phyloP scores from a whole-genome alignment of 495 filamentous ascomycete species.

The Lophiostoma macrostomum region DNA sequence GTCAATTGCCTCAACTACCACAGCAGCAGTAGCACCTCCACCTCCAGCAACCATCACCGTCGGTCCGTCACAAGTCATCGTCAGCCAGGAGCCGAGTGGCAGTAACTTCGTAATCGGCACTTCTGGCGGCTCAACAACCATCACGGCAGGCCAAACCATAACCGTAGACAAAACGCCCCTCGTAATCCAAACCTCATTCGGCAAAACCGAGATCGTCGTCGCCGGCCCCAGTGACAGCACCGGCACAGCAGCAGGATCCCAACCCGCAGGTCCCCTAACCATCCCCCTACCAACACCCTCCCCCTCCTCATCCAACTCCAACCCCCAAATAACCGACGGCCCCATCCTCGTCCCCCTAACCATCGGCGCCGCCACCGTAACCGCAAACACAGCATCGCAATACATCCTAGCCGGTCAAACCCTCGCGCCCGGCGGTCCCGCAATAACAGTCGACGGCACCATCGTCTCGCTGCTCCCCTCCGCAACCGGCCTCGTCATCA shows the following conservation, averaged over 20 bases:
- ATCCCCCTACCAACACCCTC: conserved; percentile 19
- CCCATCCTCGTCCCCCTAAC: conserved; percentile 15
- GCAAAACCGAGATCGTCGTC: conserved; percentile 17
- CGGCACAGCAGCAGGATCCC: too few species aligned
- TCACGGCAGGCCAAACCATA: conserved; percentile 22
- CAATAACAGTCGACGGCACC: conserved; percentile 30
- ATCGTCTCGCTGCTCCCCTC: conserved; percentile 28
- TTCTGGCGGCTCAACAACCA: conserved; percentile 14
- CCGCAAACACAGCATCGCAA: conserved; percentile 8
- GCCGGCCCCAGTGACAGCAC: too few species aligned
- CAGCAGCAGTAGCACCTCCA: neutral
- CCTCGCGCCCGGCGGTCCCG: conserved; percentile 24
- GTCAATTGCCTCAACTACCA: too few species aligned
- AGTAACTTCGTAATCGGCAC: conserved; percentile 7
- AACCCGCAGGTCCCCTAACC: too few species aligned
- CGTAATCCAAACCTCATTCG: conserved; percentile 21
- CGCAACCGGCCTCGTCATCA: conserved; percentile 22
- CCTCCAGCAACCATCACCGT: conserved; percentile 23
- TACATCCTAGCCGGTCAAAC: conserved; percentile 27
- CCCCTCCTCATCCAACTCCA: neutral
- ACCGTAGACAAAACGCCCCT: conserved; percentile 26
- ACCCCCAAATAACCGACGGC: neutral
- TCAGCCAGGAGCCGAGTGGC: conserved; percentile 15
- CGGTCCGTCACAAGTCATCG: conserved; percentile 20
- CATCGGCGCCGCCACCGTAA: conserved; percentile 13